Percentiles rank a stretch among this genome's conserved stretches.
Evolutionary conservation across 2,329 filamentous ascomycete genomes (phyloP).

Genomic region (Talaromyces sp.): DNA sequence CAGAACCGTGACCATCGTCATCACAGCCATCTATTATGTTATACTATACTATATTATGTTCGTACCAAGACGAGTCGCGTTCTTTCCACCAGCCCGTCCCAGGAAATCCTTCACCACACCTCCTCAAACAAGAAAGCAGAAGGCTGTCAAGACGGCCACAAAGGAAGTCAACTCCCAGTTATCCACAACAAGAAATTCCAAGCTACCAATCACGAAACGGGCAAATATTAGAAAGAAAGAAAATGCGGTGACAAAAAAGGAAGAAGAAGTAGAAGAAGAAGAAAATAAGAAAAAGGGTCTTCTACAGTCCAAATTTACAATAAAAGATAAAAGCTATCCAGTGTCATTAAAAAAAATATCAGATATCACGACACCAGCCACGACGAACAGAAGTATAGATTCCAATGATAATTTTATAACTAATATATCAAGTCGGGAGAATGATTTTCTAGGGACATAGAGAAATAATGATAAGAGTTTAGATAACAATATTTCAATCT

Average conservation of each 20-base stretch:
- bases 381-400: constrained; percentile 66
- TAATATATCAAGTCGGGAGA: constrained; percentile 66
- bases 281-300: no score
- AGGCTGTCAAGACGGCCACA: constrained; percentile 44
- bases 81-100: no score
- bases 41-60: no score
- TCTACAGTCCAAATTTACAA: no score
- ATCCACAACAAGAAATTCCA: no score
- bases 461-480: constrained; percentile 67
- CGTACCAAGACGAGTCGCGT: no score
- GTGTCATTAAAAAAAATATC: constrained; percentile 20
- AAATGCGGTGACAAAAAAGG: no score
- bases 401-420: constrained; percentile 95
- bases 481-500: constrained; percentile 32
- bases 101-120: constrained; percentile 44
- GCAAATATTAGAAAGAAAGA: no score
- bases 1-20: no score
- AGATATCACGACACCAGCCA: constrained; percentile 36
- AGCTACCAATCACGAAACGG: no score
- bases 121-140: constrained; percentile 50
- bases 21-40: no score
- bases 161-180: not conserved
- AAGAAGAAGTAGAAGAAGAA: no score
- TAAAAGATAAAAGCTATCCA: constrained; percentile 1
- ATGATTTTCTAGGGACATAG: constrained; percentile 61